A percentile compares a stretch with the other conserved stretches of the same genome.
Evolutionary conservation across 179 eudicot species (phyloP).

Genomic region (Nepenthes alata): DNA sequence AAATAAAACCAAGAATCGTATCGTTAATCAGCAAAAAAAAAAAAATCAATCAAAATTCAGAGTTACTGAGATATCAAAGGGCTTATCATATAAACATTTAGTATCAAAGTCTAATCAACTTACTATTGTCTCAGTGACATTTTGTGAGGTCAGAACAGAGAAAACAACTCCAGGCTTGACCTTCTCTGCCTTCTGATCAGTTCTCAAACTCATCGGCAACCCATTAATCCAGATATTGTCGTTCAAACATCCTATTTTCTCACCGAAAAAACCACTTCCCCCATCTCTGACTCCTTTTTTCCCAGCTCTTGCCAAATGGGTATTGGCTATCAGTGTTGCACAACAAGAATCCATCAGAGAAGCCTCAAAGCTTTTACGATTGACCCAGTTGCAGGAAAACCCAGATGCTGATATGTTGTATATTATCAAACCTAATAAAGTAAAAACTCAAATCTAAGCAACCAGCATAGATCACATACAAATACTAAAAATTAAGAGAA

Average conservation of each 20-base stretch:
- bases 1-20: not conserved
- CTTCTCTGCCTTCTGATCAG: slow-evolving; percentile 27
- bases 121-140: slow-evolving; percentile 56
- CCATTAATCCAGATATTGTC: slow-evolving; percentile 26
- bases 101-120: slow-evolving; percentile 9
- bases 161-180: slow-evolving; percentile 42
- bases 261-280: slow-evolving; percentile 38
- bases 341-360: slow-evolving; percentile 41
- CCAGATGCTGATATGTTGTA: slow-evolving; percentile 4
- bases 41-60: not conserved
- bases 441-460: slow-evolving; percentile 11
- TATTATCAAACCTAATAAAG: slow-evolving; percentile 8
- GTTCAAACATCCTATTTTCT: slow-evolving; percentile 43
- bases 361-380: not conserved
- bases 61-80: not conserved
- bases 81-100: not conserved
- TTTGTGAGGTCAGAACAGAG: slow-evolving; percentile 56
- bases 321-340: slow-evolving; percentile 28
- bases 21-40: not conserved
- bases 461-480: slow-evolving; percentile 29
- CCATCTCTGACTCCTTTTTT: slow-evolving; percentile 13
- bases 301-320: slow-evolving; percentile 27
- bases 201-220: slow-evolving; percentile 24
- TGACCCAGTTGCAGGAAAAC: slow-evolving; percentile 10
- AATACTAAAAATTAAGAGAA: not conserved